Evolutionary conservation across 176 grass and related monocot genomes (phyloP).

Genomic region (Dendrocalamus sinicus): DNA sequence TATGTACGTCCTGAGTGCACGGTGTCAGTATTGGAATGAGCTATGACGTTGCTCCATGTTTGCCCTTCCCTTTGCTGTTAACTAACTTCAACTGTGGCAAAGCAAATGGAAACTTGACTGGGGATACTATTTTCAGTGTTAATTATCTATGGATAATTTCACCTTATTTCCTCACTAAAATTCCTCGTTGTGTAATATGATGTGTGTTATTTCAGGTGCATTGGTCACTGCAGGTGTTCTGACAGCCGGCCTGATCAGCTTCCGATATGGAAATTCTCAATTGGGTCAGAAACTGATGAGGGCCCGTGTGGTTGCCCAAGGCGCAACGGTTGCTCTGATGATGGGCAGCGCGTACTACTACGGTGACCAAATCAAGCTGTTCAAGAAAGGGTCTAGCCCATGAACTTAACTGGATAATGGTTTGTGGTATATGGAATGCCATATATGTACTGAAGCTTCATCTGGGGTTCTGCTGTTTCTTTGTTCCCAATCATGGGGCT

Average conservation of each 20-base stretch:
- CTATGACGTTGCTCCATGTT: not conserved
- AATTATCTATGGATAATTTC: not conserved
- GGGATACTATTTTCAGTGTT: not conserved
- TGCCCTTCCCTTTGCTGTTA: not conserved
- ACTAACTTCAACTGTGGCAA: not conserved
- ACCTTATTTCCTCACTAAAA: not conserved
- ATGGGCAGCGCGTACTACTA: conserved; percentile 88
- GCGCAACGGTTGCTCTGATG: conserved; percentile 90
- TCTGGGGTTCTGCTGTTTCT: not conserved
- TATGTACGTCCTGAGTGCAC: not conserved
- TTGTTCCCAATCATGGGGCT: not conserved
- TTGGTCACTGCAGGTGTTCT: conserved; percentile 89
- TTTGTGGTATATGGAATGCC: not conserved
- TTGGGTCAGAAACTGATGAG: conserved; percentile 93
- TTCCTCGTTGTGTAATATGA: not conserved
- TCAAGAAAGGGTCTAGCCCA: conserved; percentile 62
- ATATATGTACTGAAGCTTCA: conserved; percentile 2
- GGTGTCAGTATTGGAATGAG: not conserved
- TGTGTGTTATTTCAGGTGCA: conserved; percentile 62
- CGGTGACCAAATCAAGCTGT: conserved; percentile 76
- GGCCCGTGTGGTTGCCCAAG: conserved; percentile 80
- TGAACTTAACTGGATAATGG: conserved; percentile 36
- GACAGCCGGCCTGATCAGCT: conserved; percentile 85
- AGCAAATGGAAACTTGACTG: conserved; percentile 18
- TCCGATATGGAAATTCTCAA: conserved; percentile 83